Conservation (phyloP, 371 early-diverging fungal species). For the Choanephora cucurbitarum region DNA sequence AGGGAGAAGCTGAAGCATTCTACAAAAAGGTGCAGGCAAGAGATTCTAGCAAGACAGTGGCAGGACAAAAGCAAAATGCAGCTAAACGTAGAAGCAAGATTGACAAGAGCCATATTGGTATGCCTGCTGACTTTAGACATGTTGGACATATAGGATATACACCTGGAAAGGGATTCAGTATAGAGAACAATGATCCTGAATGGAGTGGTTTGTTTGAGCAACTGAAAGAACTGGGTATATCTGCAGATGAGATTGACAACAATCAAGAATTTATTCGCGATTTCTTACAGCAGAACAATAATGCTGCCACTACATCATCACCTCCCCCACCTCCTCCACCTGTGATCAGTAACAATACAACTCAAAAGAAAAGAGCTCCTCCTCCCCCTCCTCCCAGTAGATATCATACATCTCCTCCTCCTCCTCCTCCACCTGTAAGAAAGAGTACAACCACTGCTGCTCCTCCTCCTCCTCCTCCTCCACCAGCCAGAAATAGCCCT, state of each 20-base stretch:
- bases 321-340: slow-evolving; percentile 1
- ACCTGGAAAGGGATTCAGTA: slow-evolving; percentile 78
- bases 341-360: slow-evolving; percentile 21
- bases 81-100: slow-evolving; percentile 41
- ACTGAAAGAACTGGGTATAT: slow-evolving; percentile 78
- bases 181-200: slow-evolving; percentile 79
- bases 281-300: slow-evolving; percentile 42
- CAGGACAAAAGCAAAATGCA: slow-evolving; percentile 1
- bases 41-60: slow-evolving; percentile 35
- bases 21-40: slow-evolving; percentile 67
- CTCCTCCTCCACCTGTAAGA: slow-evolving; percentile 30
- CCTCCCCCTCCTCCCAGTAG: slow-evolving; percentile 18
- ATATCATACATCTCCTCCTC: not conserved
- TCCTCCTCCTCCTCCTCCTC: slow-evolving; percentile 23
- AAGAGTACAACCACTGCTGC: slow-evolving; percentile 13
- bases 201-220: slow-evolving; percentile 76
- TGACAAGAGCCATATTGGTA: slow-evolving; percentile 76
- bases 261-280: slow-evolving; percentile 56
- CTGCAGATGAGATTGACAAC: slow-evolving; percentile 66
- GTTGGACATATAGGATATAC: slow-evolving; percentile 80
- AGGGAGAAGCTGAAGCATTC: slow-evolving; percentile 78
- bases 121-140: slow-evolving; percentile 80
- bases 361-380: slow-evolving; percentile 16
- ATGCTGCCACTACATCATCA: slow-evolving; percentile 4
- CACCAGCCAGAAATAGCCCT: slow-evolving; percentile 17